Conservation (phyloP, 768 basidiomycete species). For the Pholiota microspora region DNA sequence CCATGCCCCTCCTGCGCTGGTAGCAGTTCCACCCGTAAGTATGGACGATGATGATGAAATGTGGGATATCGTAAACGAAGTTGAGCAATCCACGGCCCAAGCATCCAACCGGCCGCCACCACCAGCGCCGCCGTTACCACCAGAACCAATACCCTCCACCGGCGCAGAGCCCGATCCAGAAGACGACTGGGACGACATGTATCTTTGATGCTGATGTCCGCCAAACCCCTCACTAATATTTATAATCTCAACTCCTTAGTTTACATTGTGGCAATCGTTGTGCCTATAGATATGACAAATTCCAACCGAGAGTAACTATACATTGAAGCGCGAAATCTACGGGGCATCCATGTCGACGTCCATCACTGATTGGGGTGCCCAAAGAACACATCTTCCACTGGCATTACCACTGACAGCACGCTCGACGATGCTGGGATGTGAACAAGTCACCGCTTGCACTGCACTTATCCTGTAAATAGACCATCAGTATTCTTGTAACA, state of each 20-base stretch:
- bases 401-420: constrained; percentile 77
- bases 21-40: constrained; percentile 19
- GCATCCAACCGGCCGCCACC: constrained; percentile 13
- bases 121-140: background rate
- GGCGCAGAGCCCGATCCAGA: constrained; percentile 20
- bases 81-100: constrained; percentile 33
- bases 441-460: constrained; percentile 88
- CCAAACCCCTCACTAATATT: too few species aligned
- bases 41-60: constrained; percentile 60
- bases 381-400: constrained; percentile 76
- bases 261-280: too few species aligned
- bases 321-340: background rate
- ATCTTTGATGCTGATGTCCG: constrained; percentile 32
- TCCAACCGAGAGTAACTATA: background rate
- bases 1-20: constrained; percentile 15
- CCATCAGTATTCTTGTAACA: constrained; percentile 8
- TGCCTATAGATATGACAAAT: constrained; percentile 14
- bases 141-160: background rate
- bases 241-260: too few species aligned
- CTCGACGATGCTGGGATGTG: constrained; percentile 74
- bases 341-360: background rate
- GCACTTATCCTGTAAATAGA: constrained; percentile 60
- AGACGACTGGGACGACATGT: constrained; percentile 68
- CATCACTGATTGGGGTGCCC: constrained; percentile 44
- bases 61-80: constrained; percentile 67